These are phyloP conservation scores for Podospora appendiculata DNA, from an alignment of 495 filamentous ascomycete genomes.

Conservation along the genomic window DNA sequence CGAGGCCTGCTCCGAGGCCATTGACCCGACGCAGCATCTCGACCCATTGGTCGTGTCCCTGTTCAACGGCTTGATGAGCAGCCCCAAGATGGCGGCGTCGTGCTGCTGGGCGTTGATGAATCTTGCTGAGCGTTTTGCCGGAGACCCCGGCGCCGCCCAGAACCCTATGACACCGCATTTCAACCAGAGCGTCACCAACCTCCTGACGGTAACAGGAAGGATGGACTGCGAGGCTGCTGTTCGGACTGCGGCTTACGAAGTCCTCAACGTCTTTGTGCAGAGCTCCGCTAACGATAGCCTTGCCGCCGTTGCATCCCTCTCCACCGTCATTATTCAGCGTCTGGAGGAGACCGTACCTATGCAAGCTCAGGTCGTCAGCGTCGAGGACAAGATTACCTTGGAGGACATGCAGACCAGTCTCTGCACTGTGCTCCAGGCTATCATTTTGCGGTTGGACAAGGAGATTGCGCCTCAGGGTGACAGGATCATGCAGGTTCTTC, in stretches of 20 bases:
- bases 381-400: constrained; percentile 87
- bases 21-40: constrained; percentile 76
- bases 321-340: constrained; percentile 76
- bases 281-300: constrained; percentile 85
- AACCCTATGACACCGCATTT: constrained; percentile 90
- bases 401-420: constrained; percentile 98
- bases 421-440: constrained; percentile 79
- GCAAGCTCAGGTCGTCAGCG: constrained; percentile 88
- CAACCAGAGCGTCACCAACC: constrained; percentile 77
- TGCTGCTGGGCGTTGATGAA: constrained; percentile 99
- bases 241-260: constrained; percentile 98
- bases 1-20: constrained; percentile 77
- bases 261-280: constrained; percentile 85
- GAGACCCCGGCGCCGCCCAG: constrained; percentile 62
- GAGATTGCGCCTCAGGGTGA: constrained; percentile 88
- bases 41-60: constrained; percentile 75
- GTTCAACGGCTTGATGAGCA: constrained; percentile 85
- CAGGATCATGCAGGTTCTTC: constrained; percentile 81
- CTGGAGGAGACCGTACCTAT: constrained; percentile 87
- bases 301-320: constrained; percentile 68
- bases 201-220: constrained; percentile 78
- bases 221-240: constrained; percentile 81
- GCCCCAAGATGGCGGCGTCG: constrained; percentile 92
- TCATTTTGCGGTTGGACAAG: constrained; percentile 83
- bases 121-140: constrained; percentile 87